These are phyloP conservation scores for Mrakia gelida DNA, from an alignment of 768 basidiomycete species.

Conservation along the genomic window DNA sequence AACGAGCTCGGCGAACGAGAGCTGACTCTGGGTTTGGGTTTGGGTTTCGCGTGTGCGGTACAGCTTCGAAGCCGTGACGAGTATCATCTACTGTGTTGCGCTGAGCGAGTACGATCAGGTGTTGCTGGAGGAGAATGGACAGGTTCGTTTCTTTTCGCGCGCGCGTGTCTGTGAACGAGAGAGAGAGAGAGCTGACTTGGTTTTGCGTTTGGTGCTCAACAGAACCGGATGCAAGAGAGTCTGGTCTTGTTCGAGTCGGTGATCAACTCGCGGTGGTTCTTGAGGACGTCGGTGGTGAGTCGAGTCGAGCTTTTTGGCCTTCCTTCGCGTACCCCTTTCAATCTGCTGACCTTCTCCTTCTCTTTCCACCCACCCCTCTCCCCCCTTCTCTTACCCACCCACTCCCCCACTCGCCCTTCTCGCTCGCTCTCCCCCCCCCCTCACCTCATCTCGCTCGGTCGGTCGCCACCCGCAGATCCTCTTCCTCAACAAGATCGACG, in stretches of 20 bases:
- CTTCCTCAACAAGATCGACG: constrained; percentile 79
- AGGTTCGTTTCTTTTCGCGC: constrained; percentile 33
- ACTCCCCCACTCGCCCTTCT: neutral
- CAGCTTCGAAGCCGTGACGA: constrained; percentile 67
- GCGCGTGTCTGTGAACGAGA: neutral
- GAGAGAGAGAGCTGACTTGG: neutral
- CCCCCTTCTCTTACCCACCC: neutral
- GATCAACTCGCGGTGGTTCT: constrained; percentile 95
- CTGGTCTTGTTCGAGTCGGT: constrained; percentile 94
- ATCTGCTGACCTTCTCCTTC: neutral
- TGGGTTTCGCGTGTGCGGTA: too few species aligned
- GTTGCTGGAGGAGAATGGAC: constrained; percentile 59
- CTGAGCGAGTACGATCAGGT: constrained; percentile 74
- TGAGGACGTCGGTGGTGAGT: constrained; percentile 84
- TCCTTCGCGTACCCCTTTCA: neutral
- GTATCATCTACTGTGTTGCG: constrained; percentile 71
- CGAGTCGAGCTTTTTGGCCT: constrained; percentile 6
- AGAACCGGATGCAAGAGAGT: constrained; percentile 94
- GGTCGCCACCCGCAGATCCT: constrained; percentile 52
- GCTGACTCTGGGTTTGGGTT: constrained; percentile 31
- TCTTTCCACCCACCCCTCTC: constrained; percentile 31
- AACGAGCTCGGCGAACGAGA: too few species aligned
- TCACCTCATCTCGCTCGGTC: too few species aligned
- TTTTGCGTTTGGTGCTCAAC: constrained; percentile 48
- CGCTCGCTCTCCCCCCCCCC: too few species aligned